phyloP scores from a whole-genome alignment of 164 flowering plant genomes.

The Aristolochia contorta region DNA sequence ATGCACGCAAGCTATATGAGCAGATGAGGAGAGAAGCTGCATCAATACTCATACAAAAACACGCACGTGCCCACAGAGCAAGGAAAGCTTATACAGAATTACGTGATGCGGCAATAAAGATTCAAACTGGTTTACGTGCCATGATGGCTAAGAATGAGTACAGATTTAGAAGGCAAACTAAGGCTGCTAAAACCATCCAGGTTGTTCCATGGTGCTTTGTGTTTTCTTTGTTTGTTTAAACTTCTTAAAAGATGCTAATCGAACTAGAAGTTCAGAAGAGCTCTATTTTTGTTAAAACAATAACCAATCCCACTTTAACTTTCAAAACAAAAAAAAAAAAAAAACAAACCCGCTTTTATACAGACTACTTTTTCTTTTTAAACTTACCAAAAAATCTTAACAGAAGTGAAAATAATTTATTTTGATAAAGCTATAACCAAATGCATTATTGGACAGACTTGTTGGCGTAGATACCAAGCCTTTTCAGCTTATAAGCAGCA shows the following conservation, averaged over 20 bases:
- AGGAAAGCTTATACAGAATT: constrained; percentile 39
- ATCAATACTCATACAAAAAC: constrained; percentile 52
- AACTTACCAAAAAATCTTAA: too few relatives aligned
- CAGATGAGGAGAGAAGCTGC: constrained; percentile 63
- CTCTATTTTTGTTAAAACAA: too few relatives aligned
- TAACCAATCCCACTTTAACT: too few relatives aligned
- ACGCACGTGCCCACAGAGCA: constrained; percentile 38
- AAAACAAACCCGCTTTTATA: too few relatives aligned
- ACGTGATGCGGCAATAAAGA: constrained; percentile 40
- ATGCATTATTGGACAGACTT: constrained; percentile 33
- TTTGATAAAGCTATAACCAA: too few relatives aligned
- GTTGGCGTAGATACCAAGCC: constrained; percentile 57
- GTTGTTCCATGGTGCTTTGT: constrained; percentile 13
- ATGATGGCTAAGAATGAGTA: constrained; percentile 63
- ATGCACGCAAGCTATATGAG: constrained; percentile 60
- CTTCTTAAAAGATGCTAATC: too few relatives aligned
- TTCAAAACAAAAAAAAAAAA: too few relatives aligned
- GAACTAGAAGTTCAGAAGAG: too few relatives aligned
- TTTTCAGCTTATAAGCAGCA: constrained; percentile 34
- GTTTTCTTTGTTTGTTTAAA: too few relatives aligned
- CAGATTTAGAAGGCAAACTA: constrained; percentile 48
- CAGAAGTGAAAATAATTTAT: too few relatives aligned
- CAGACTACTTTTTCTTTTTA: too few relatives aligned
- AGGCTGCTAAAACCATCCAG: constrained; percentile 62
- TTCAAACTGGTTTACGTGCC: constrained; percentile 64